These are phyloP conservation scores for Tulasnella sp. DNA, from an alignment of 768 basidiomycete genomes.

Conservation along the genomic window DNA sequence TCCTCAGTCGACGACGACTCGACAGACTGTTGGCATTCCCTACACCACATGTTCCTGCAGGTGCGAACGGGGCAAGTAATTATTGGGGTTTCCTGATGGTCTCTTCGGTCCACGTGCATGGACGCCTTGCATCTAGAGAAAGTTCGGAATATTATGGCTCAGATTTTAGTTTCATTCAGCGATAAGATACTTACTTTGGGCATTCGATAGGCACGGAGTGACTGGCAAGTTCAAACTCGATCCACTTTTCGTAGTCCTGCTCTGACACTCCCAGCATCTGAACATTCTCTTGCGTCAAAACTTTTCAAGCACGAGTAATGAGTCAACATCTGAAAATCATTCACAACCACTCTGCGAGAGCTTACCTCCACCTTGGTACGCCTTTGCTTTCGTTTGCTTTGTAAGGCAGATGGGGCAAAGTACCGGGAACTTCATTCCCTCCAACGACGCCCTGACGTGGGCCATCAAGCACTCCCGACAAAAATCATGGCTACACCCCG, in stretches of 20 bases:
- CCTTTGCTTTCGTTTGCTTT: not conserved
- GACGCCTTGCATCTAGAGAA: slow-evolving; percentile 41
- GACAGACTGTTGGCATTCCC: slow-evolving; percentile 49
- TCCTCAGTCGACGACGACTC: slow-evolving; percentile 43
- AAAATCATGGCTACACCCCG: slow-evolving; percentile 48
- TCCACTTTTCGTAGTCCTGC: slow-evolving; percentile 41
- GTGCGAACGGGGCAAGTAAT: slow-evolving; percentile 49
- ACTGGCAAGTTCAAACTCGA: slow-evolving; percentile 47
- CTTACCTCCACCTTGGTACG: slow-evolving; percentile 38
- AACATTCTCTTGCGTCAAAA: slow-evolving; percentile 42
- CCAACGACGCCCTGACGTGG: slow-evolving; percentile 46
- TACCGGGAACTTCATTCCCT: slow-evolving; percentile 55
- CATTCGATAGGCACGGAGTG: slow-evolving; percentile 49
- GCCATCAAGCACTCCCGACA: slow-evolving; percentile 51
- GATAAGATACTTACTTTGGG: slow-evolving; percentile 37
- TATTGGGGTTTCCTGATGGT: slow-evolving; percentile 42
- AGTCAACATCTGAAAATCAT: not conserved
- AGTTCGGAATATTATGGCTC: not conserved
- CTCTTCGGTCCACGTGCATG: slow-evolving; percentile 49
- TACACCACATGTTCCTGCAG: slow-evolving; percentile 59
- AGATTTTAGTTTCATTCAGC: not conserved
- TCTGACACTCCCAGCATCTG: slow-evolving; percentile 47
- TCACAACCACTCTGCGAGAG: not conserved
- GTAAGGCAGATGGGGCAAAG: slow-evolving; percentile 55
- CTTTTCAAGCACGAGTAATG: slow-evolving; percentile 32